Conservation (phyloP, 495 filamentous ascomycete species). For the Extremus antarcticus region DNA sequence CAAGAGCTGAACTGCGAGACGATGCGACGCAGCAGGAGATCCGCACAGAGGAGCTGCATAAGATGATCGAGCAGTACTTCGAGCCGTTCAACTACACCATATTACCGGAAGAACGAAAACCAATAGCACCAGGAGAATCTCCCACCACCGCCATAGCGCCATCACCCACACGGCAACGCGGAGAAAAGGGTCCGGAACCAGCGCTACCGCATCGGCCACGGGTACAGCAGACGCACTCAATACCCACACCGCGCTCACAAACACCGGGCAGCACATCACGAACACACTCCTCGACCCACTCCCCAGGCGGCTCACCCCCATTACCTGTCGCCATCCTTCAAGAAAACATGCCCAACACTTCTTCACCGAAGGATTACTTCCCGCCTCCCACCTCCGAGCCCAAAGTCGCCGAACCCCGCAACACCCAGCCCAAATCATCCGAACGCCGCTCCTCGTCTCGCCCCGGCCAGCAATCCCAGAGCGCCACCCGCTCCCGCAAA, state of each 20-base stretch:
- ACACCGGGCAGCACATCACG: conserved; percentile 10
- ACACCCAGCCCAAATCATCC: neutral
- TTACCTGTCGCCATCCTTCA: conserved; percentile 14
- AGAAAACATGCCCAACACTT: conserved; percentile 3
- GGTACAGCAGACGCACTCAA: conserved; percentile 8
- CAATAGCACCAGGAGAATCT: neutral
- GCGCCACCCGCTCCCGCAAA: conserved; percentile 23
- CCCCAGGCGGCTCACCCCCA: conserved; percentile 30
- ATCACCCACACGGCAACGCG: neutral
- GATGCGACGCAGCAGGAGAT: conserved; percentile 95
- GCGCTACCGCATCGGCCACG: neutral
- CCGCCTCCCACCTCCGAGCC: neutral
- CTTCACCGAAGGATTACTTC: conserved; percentile 9
- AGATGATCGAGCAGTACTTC: conserved; percentile 88
- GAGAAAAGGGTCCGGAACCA: neutral
- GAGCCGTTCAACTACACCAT: conserved; percentile 88
- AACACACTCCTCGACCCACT: conserved; percentile 29
- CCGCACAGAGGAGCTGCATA: conserved; percentile 84
- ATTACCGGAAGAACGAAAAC: conserved; percentile 8
- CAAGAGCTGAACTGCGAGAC: conserved; percentile 77
- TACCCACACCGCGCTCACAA: conserved; percentile 20
- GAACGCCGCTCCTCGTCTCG: neutral
- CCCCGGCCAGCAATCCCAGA: conserved; percentile 8
- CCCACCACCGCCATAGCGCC: neutral
- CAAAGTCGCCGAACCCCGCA: neutral